These are phyloP conservation scores for Mortierella sp. DNA, from an alignment of 371 early-diverging fungal species.

Conservation along the genomic window DNA sequence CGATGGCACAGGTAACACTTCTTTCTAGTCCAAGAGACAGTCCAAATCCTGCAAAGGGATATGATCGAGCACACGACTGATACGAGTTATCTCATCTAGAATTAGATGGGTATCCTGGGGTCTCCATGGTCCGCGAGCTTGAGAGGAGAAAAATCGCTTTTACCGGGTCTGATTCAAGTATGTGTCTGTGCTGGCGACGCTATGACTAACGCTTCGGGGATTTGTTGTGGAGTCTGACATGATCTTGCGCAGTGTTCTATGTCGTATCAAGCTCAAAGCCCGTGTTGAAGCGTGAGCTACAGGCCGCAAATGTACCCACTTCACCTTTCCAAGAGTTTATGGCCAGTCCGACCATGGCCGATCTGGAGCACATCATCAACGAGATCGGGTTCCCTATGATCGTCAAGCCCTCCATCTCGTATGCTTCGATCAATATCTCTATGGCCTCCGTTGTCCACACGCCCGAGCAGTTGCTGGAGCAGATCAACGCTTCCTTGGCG, in stretches of 20 bases:
- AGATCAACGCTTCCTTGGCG: constrained; percentile 30
- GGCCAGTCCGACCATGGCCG: constrained; percentile 2
- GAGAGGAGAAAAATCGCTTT: constrained; percentile 21
- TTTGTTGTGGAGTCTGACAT: too few species aligned
- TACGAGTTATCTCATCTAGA: constrained; percentile 7
- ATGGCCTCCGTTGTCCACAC: constrained; percentile 52
- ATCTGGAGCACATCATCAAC: constrained; percentile 27
- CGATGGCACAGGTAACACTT: constrained; percentile 38
- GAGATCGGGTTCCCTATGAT: constrained; percentile 58
- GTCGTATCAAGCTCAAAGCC: constrained; percentile 42
- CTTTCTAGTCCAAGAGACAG: not conserved
- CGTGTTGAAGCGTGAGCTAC: constrained; percentile 31
- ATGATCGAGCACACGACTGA: not conserved
- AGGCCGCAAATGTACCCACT: constrained; percentile 34
- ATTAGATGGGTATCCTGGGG: constrained; percentile 41
- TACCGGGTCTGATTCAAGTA: constrained; percentile 37
- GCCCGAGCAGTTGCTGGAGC: constrained; percentile 34
- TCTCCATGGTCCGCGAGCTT: constrained; percentile 23
- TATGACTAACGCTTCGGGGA: too few species aligned
- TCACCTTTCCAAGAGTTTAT: constrained; percentile 40
- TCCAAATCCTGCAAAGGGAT: too few species aligned
- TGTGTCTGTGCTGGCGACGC: not conserved
- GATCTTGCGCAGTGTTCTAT: constrained; percentile 25
- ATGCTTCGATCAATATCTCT: constrained; percentile 58
- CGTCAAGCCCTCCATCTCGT: constrained; percentile 60